A percentile compares a stretch with the other conserved stretches of the same genome.
Conservation (phyloP, 2,329 filamentous ascomycete species). For the Monosporascus sp. region DNA sequence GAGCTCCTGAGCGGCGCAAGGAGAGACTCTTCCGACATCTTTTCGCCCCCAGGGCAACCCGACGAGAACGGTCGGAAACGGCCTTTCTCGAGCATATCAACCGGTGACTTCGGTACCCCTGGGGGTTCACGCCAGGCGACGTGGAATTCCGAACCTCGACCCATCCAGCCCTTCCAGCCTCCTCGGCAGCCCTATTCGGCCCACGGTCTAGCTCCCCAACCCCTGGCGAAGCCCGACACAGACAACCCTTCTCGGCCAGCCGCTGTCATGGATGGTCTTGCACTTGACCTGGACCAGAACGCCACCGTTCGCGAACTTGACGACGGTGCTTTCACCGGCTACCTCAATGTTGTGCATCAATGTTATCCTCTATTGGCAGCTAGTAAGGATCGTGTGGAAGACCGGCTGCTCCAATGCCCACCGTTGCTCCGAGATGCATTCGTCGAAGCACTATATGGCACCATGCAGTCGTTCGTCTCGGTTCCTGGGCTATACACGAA, state of each 20-base stretch:
- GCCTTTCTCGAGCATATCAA: slow-evolving; percentile 33
- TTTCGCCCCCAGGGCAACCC: slow-evolving; percentile 41
- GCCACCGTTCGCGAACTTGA: slow-evolving; percentile 33
- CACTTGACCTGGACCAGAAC: slow-evolving; percentile 27
- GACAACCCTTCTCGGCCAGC: slow-evolving; percentile 31
- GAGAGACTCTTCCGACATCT: slow-evolving; percentile 43
- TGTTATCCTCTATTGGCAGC: slow-evolving; percentile 61
- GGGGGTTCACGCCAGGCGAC: slow-evolving; percentile 36
- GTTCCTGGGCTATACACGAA: slow-evolving; percentile 30
- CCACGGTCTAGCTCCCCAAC: slow-evolving; percentile 42
- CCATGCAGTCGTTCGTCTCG: slow-evolving; percentile 48
- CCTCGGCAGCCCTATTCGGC: slow-evolving; percentile 30
- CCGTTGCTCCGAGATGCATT: slow-evolving; percentile 58
- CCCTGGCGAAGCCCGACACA: slow-evolving; percentile 32
- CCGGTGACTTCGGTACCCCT: slow-evolving; percentile 31
- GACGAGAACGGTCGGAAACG: slow-evolving; percentile 33
- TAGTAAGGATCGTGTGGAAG: slow-evolving; percentile 50
- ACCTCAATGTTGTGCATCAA: slow-evolving; percentile 60
- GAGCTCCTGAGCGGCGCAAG: slow-evolving; percentile 32
- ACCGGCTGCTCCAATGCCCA: slow-evolving; percentile 52
- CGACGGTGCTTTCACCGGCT: slow-evolving; percentile 44
- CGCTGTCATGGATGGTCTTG: slow-evolving; percentile 22
- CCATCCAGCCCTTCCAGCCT: slow-evolving; percentile 36
- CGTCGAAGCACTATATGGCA: slow-evolving; percentile 54
- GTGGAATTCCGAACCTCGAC: slow-evolving; percentile 45